Evolutionary conservation across 176 grass and related monocot species (phyloP).

Genomic region (Oryza rufipogon): DNA sequence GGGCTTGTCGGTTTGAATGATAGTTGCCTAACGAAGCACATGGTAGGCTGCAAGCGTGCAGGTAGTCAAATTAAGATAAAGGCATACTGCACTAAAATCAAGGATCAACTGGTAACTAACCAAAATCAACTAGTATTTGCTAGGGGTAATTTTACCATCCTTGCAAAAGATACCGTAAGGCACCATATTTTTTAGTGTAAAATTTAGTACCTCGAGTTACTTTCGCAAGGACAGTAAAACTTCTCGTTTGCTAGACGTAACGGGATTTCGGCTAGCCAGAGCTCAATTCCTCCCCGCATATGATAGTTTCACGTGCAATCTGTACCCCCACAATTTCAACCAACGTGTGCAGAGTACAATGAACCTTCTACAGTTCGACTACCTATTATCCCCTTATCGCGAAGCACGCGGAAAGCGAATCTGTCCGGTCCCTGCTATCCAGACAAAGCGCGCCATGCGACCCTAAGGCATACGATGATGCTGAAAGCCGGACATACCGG

Average conservation of each 20-base stretch:
- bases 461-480: background rate
- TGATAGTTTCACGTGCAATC: background rate
- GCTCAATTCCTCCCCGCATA: background rate
- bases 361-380: background rate
- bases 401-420: background rate
- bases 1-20: constrained; percentile 17
- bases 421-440: background rate
- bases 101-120: background rate
- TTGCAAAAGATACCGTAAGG: no score
- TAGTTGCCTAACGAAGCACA: constrained; percentile 27
- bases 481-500: background rate
- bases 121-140: background rate
- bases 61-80: no score
- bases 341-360: background rate
- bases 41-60: constrained; percentile 16
- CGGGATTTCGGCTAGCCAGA: background rate
- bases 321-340: background rate
- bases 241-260: background rate
- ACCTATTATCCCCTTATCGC: background rate
- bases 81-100: background rate
- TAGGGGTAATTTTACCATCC: no score
- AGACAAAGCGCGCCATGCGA: background rate
- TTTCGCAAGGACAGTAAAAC: no score
- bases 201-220: no score
- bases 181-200: no score